Evolutionary conservation across 2,329 filamentous ascomycete genomes (phyloP), one percentile per base, ranked within the genome.

Genomic region (Neopestalotiopsis sp.): DNA sequence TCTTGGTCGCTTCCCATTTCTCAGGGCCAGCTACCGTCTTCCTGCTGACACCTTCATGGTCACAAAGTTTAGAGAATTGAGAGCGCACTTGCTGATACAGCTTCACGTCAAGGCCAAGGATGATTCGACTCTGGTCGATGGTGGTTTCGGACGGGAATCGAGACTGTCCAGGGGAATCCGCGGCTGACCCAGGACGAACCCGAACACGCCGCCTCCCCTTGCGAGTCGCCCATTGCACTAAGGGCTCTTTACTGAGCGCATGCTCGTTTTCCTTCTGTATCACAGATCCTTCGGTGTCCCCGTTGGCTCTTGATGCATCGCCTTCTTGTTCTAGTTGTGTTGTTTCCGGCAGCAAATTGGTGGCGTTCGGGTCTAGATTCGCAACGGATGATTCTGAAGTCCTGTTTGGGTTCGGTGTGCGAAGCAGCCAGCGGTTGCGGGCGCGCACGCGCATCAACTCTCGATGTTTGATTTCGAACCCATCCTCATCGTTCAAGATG

Each of bases 141-240:
- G 93, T 95, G 13, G 92, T 95, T 78, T 96, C 93, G 0, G 93
- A 95, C 1, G 92, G 92, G 71, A 94, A 96, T 28, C 93, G 89
- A 14, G 91, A 90, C 24, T 90, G 88, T 4, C 90, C 89, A 1
- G 90, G 86, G 6, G 89, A 88, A 75, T 93, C 91, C 49, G 91
- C 86, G 14, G 91, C 89, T 32, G 92, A 78, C 2, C 90, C 90
- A 57, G 88, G 90, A 84, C 89, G 92, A n/a, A 87, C 88, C 73
- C 89, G 86, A 67, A 90, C 91, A 61, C 91, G 86, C 71, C 91
- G 88, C 65, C 92, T 87, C 66, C 91, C 88, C 77, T 93, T 94
- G 69, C 89, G 85, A 7, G 86, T 82, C 7, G 84, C 84, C 86
- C 89, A 90, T 69, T 87, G 85, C 74, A 91, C 88, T 30, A 86